A percentile compares a stretch with the other conserved stretches of the same genome.
Conservation (phyloP, 2,329 filamentous ascomycete species). For the Trichoderma sp. region DNA sequence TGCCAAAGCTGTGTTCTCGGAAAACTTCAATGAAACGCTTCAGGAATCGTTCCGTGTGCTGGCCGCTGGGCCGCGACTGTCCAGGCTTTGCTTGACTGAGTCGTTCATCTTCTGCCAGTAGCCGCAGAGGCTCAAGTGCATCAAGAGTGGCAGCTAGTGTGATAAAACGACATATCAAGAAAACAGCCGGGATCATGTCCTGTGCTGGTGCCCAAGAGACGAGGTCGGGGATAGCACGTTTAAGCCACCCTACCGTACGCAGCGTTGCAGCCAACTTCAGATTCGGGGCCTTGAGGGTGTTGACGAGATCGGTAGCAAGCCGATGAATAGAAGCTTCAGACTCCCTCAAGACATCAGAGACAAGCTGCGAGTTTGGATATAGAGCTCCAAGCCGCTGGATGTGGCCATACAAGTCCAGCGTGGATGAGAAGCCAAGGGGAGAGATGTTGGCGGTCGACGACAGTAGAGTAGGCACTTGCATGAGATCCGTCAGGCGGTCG, state of each 20-base stretch:
- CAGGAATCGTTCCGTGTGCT: constrained; percentile 90
- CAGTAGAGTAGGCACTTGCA: constrained; percentile 85
- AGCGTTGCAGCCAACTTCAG: constrained; percentile 89
- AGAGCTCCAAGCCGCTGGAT: constrained; percentile 82
- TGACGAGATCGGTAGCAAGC: constrained; percentile 82
- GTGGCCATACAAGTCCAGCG: constrained; percentile 89
- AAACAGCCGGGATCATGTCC: constrained; percentile 76
- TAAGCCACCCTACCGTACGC: constrained; percentile 87
- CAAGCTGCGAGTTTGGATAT: constrained; percentile 76
- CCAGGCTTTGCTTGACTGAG: constrained; percentile 46
- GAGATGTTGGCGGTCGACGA: constrained; percentile 71
- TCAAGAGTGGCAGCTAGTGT: constrained; percentile 78
- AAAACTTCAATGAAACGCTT: constrained; percentile 98
- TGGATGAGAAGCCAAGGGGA: constrained; percentile 79
- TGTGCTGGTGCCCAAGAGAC: constrained; percentile 46
- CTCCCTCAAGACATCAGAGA: constrained; percentile 71
- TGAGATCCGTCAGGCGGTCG: constrained; percentile 84
- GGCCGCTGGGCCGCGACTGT: constrained; percentile 66
- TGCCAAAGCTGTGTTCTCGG: constrained; percentile 93
- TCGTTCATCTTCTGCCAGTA: constrained; percentile 86
- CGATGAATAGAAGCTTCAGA: constrained; percentile 86
- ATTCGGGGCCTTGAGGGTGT: constrained; percentile 71
- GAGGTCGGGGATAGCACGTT: constrained; percentile 81
- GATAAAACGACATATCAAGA: constrained; percentile 81
- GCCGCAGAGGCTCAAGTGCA: constrained; percentile 80